phyloP scores from a whole-genome alignment of 2,329 filamentous ascomycete species.

The Xylariomycetidae sp. region DNA sequence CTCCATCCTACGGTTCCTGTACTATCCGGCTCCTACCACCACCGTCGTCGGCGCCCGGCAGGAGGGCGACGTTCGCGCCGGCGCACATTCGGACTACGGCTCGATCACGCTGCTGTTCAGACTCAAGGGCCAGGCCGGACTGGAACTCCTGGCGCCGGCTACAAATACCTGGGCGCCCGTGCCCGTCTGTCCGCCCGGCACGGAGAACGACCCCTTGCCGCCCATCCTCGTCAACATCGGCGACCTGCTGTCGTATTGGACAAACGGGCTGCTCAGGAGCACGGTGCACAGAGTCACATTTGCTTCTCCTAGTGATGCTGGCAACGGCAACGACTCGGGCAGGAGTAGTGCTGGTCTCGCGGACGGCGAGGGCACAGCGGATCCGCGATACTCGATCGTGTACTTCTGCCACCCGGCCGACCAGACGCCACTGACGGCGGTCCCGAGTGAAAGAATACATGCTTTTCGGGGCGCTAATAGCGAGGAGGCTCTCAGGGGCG shows the following conservation, averaged over 20 bases:
- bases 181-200: conserved; percentile 59
- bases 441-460: conserved; percentile 56
- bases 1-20: conserved; percentile 65
- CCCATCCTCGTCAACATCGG: conserved; percentile 79
- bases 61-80: conserved; percentile 69
- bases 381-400: conserved; percentile 60
- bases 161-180: conserved; percentile 57
- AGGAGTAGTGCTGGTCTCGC: conserved; percentile 29
- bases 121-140: conserved; percentile 74
- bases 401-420: conserved; percentile 65
- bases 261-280: conserved; percentile 77
- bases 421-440: conserved; percentile 46
- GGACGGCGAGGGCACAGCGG: conserved; percentile 41
- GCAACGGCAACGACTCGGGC: conserved; percentile 19
- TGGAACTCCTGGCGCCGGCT: conserved; percentile 70
- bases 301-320: conserved; percentile 38
- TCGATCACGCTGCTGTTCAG: conserved; percentile 77
- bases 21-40: conserved; percentile 57
- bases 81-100: conserved; percentile 87
- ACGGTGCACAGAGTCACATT: conserved; percentile 90
- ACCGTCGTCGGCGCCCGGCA: conserved; percentile 40
- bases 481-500: conserved; percentile 13
- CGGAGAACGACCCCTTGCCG: conserved; percentile 54
- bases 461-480: conserved; percentile 29
- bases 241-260: conserved; percentile 77